Evolutionary conservation across 495 filamentous ascomycete species (phyloP).

Genomic region (Hypomontagnella monticulosa): DNA sequence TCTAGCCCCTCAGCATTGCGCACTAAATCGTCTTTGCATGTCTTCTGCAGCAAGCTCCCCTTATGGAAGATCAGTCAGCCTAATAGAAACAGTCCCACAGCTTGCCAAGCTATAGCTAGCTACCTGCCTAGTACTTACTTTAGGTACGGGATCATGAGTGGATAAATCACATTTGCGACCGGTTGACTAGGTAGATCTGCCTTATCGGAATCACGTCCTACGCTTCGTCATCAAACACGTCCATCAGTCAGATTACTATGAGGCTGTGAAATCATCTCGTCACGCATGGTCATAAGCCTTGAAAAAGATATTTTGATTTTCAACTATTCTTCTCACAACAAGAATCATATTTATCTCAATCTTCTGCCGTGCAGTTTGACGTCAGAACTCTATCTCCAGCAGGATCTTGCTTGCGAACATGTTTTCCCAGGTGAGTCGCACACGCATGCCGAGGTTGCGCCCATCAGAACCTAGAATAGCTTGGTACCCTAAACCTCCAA

Average conservation of each 20-base stretch:
- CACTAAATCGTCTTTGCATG: slow-evolving; percentile 12
- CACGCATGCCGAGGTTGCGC: background rate
- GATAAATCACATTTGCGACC: background rate
- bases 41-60: slow-evolving; percentile 15
- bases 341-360: slow-evolving; percentile 8
- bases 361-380: slow-evolving; percentile 17
- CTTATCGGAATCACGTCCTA: slow-evolving; percentile 14
- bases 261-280: slow-evolving; percentile 12
- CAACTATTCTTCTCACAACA: background rate
- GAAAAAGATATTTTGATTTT: slow-evolving; percentile 2
- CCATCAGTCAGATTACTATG: background rate
- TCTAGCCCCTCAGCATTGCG: background rate
- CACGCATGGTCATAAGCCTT: background rate
- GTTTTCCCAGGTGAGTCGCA: slow-evolving; percentile 54
- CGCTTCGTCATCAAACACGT: slow-evolving; percentile 14
- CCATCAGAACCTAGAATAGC: too few species aligned
- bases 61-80: slow-evolving; percentile 21
- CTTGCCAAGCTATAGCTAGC: too few species aligned
- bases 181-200: slow-evolving; percentile 3
- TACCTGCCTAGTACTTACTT: too few species aligned
- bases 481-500: background rate
- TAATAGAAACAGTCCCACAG: background rate
- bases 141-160: slow-evolving; percentile 6
- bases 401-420: slow-evolving; percentile 34
- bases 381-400: slow-evolving; percentile 15